phyloP scores from a whole-genome alignment of 768 basidiomycete genomes.

The Boletus rex-veris region DNA sequence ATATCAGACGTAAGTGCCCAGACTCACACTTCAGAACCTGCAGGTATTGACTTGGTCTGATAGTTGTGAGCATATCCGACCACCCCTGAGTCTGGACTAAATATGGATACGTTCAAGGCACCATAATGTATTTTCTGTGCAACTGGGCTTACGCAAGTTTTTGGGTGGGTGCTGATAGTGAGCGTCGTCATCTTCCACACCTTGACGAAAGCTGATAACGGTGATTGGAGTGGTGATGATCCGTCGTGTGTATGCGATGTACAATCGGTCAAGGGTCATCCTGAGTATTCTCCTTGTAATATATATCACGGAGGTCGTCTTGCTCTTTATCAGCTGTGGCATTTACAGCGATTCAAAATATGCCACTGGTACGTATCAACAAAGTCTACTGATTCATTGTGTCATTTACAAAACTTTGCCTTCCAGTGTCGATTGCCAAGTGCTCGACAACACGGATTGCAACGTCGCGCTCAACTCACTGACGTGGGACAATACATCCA shows the following conservation, averaged over 20 bases:
- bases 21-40: neutral
- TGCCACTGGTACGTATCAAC: neutral
- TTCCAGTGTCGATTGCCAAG: neutral
- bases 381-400: neutral
- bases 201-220: neutral
- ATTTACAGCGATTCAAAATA: neutral
- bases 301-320: neutral
- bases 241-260: neutral
- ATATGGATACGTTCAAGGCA: neutral
- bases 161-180: neutral
- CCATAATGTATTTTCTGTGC: neutral
- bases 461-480: neutral
- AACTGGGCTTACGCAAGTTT: neutral
- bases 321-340: neutral
- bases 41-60: neutral
- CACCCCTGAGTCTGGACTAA: too few species aligned
- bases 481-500: neutral
- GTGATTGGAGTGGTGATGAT: neutral
- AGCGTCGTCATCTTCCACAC: neutral
- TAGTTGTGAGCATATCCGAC: neutral
- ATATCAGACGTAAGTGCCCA: neutral
- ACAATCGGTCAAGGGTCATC: constrained; percentile 2
- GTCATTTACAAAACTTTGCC: too few species aligned
- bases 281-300: neutral
- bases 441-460: neutral